Conservation (phyloP, 2,329 filamentous ascomycete species). For the Microsporum canis region DNA sequence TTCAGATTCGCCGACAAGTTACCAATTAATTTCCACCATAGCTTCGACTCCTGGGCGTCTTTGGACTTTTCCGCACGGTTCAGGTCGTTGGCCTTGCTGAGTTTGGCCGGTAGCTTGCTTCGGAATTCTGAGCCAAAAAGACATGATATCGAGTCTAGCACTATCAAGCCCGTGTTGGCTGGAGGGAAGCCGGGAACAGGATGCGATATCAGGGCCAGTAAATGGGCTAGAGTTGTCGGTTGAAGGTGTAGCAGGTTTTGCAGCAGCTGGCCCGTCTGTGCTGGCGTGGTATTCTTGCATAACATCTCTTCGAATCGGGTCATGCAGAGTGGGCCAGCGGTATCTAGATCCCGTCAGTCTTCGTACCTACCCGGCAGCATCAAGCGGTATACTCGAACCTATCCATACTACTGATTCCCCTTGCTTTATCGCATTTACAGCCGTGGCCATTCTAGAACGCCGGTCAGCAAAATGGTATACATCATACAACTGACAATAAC, state of each 20-base stretch:
- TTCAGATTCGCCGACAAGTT: slow-evolving; percentile 50
- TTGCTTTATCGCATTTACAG: slow-evolving; percentile 50
- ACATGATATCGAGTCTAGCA: slow-evolving; percentile 68
- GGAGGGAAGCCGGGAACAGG: slow-evolving; percentile 56
- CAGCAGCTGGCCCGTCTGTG: neutral
- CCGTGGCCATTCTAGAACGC: slow-evolving; percentile 55
- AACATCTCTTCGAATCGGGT: slow-evolving; percentile 41
- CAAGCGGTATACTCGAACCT: slow-evolving; percentile 46
- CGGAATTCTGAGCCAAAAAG: slow-evolving; percentile 69
- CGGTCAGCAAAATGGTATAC: slow-evolving; percentile 6
- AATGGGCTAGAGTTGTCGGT: slow-evolving; percentile 48
- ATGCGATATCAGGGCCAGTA: slow-evolving; percentile 61
- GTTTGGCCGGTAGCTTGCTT: slow-evolving; percentile 26
- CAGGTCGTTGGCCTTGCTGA: slow-evolving; percentile 27
- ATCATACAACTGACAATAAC: slow-evolving; percentile 19
- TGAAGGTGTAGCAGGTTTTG: slow-evolving; percentile 45
- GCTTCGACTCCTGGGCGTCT: slow-evolving; percentile 10
- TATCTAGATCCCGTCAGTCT: slow-evolving; percentile 29
- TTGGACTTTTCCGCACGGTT: slow-evolving; percentile 17
- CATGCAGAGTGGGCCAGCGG: slow-evolving; percentile 39
- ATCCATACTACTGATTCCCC: slow-evolving; percentile 66
- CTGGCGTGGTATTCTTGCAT: slow-evolving; percentile 8
- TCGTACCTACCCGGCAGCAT: neutral
- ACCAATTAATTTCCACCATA: slow-evolving; percentile 50
- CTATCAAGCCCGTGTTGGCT: slow-evolving; percentile 51